Conservation (phyloP, 2,329 filamentous ascomycete genomes). For the Trichoderma simmonsii region DNA sequence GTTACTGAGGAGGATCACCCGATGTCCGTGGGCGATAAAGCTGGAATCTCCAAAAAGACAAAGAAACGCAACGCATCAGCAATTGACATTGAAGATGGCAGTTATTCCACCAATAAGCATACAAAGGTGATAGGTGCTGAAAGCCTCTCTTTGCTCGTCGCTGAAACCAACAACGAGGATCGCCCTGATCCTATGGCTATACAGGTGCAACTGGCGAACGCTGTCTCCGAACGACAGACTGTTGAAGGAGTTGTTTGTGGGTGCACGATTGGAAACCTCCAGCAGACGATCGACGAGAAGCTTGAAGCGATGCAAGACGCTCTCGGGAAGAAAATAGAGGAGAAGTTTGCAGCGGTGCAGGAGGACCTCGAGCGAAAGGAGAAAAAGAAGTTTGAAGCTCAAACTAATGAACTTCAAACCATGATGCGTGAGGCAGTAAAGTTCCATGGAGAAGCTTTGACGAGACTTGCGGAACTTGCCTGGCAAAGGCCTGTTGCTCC, state of each 20-base stretch:
- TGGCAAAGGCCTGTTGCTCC: background rate
- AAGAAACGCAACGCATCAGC: too few relatives aligned
- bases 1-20: too few relatives aligned
- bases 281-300: background rate
- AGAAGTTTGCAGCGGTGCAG: too few relatives aligned
- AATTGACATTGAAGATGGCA: too few relatives aligned
- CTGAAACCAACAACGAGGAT: too few relatives aligned
- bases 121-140: too few relatives aligned
- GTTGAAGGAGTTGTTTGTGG: background rate
- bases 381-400: background rate
- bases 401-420: background rate
- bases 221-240: background rate
- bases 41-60: too few relatives aligned
- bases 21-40: too few relatives aligned
- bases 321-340: too few relatives aligned
- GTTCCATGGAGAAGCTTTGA: background rate
- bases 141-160: too few relatives aligned
- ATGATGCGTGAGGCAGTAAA: background rate
- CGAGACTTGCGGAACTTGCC: background rate
- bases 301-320: background rate
- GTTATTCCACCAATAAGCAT: too few relatives aligned
- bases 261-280: background rate
- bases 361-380: background rate
- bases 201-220: background rate
- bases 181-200: too few relatives aligned